A percentile compares a stretch with the other conserved stretches of the same genome.
Evolutionary conservation across 768 basidiomycete genomes (phyloP).

Genomic region (Paxillus rubicundulus): DNA sequence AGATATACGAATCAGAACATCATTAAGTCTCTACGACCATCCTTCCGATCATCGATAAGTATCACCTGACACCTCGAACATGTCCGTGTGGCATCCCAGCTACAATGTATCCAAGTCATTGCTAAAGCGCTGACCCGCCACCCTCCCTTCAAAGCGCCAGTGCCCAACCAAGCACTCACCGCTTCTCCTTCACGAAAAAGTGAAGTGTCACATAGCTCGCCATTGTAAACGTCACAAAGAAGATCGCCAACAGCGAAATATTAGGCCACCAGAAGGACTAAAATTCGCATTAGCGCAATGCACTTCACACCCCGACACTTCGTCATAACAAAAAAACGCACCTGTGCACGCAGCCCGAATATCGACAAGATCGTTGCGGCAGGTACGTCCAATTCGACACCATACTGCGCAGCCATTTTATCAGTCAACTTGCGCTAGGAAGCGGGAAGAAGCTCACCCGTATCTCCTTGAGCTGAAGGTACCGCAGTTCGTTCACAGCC

Average conservation of each 20-base stretch:
- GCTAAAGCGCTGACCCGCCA: too few relatives aligned
- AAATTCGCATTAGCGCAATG: conserved; percentile 7
- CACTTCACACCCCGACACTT: background rate
- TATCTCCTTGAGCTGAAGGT: conserved; percentile 87
- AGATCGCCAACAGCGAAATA: conserved; percentile 78
- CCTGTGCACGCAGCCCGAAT: conserved; percentile 90
- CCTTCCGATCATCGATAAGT: too few relatives aligned
- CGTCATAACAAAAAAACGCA: too few relatives aligned
- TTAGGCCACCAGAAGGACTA: conserved; percentile 99
- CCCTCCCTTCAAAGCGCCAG: too few relatives aligned
- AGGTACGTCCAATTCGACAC: conserved; percentile 94
- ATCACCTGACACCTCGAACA: too few relatives aligned
- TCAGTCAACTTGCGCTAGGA: conserved; percentile 4
- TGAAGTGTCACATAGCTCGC: conserved; percentile 79
- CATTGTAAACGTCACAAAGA: conserved; percentile 78
- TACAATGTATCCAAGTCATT: too few relatives aligned
- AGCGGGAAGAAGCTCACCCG: conserved; percentile 54
- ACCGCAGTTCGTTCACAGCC: conserved; percentile 95
- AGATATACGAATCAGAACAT: too few relatives aligned
- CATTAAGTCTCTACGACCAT: too few relatives aligned
- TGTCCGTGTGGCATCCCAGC: too few relatives aligned
- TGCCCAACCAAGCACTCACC: conserved; percentile 11
- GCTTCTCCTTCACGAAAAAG: conserved; percentile 82
- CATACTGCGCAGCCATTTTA: conserved; percentile 60
- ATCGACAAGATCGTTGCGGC: conserved; percentile 93